A percentile compares a stretch with the other conserved stretches of the same genome.
These are phyloP conservation scores for Candida boidinii DNA, from an alignment of 805 yeast species.

Conservation along the genomic window DNA sequence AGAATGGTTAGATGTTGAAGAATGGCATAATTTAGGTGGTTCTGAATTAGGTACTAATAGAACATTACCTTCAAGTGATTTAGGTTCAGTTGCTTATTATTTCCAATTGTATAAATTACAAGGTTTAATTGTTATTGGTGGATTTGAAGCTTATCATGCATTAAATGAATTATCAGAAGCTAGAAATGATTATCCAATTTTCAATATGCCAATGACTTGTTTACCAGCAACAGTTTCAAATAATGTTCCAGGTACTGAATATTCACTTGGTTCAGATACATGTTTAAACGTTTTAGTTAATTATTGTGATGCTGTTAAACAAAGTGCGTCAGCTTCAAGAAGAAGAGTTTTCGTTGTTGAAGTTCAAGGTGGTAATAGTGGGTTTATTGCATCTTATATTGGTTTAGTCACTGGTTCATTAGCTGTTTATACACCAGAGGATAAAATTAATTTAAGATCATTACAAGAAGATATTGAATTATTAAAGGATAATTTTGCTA, in stretches of 20 bases:
- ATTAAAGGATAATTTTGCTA: conserved; percentile 49
- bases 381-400: conserved; percentile 64
- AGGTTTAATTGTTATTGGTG: conserved; percentile 71
- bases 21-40: conserved; percentile 72
- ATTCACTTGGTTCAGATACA: conserved; percentile 69
- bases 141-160: conserved; percentile 73
- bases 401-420: conserved; percentile 67
- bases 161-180: conserved; percentile 57
- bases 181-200: conserved; percentile 55
- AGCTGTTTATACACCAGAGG: conserved; percentile 72
- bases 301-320: conserved; percentile 74
- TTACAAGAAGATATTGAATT: conserved; percentile 58
- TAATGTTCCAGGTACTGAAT: conserved; percentile 78
- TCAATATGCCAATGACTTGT: conserved; percentile 69
- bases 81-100: conserved; percentile 65
- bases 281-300: conserved; percentile 62
- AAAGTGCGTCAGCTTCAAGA: conserved; percentile 71
- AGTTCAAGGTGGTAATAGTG: conserved; percentile 81
- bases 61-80: conserved; percentile 53
- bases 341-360: conserved; percentile 75
- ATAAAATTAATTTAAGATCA: conserved; percentile 49
- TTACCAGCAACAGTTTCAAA: conserved; percentile 77
- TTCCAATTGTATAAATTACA: conserved; percentile 61
- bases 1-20: conserved; percentile 61
- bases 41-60: conserved; percentile 79